Base-by-base conservation (phyloP, 495 filamentous ascomycete species). In the Oidiodendron maius region DNA sequence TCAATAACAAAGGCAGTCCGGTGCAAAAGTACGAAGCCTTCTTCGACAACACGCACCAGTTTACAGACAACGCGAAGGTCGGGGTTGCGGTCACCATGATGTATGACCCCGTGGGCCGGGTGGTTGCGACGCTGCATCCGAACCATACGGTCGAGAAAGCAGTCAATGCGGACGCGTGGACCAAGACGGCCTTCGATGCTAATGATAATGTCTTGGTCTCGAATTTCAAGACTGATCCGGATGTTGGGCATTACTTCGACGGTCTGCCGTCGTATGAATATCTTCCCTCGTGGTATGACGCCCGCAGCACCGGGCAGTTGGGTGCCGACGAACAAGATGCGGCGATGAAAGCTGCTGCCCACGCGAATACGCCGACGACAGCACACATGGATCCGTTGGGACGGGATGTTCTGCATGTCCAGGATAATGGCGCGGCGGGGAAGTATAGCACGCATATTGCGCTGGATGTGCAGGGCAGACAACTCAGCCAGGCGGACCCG, bases 1-100 rank as follows among this genome's bases (percentile, higher is more conserved):
- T 21, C 28, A 59, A 63, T 48, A 65, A 62, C 45, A 65, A 64
- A 40, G 53, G 49, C 12, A 35, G 30, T 1, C 9, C 51, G 2
- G 52, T 62, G 20, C 46, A 30, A n/a, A 11, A 52, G 41, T 62
- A 25, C 40, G 51, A 64, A 20, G 59, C 61, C 8, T 64, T 62
- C 44, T 60, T 62, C 23, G 18, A 5, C 34, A 3, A 2, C 0
- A 43, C 28, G 0, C 49, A 50, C 28, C 15, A 13, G 0, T 64
- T 51, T 28, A 20, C 26, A 12, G 11, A 6, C 20, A 15, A 48
- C 12, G 1, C 1, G 1, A 13, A 44, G n/a, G 24, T 43, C 4
- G 51, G 51, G 10, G 44, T 47, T 4, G 30, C 17, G 18, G 11
- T 45, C 15, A 57, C 44, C 17, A 21, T 53, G 5, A 28, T 63